phyloP scores from a whole-genome alignment of 1,284 basidiomycete species.

The Phlebopus sp. region DNA sequence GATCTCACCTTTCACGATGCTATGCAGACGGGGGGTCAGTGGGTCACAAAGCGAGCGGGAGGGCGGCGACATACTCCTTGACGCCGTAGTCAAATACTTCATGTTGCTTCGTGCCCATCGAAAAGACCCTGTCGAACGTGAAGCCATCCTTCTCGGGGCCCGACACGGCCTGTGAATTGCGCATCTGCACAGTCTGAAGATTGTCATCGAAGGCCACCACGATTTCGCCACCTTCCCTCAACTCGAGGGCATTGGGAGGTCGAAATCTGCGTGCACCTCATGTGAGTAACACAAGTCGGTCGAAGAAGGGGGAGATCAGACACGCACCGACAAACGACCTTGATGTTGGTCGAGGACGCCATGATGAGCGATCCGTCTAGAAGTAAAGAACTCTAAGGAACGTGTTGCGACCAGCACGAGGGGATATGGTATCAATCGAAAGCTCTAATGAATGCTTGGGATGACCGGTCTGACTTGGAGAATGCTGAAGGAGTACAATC shows the following conservation, averaged over 20 bases:
- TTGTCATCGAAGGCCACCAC: constrained; percentile 90
- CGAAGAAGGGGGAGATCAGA: constrained; percentile 4
- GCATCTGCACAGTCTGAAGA: constrained; percentile 79
- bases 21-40: constrained; percentile 31
- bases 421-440: constrained; percentile 18
- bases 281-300: constrained; percentile 7
- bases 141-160: constrained; percentile 91
- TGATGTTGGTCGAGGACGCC: constrained; percentile 82
- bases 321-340: constrained; percentile 90
- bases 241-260: constrained; percentile 90
- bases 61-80: constrained; percentile 71
- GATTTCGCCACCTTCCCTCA: constrained; percentile 86
- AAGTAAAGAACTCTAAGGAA: constrained; percentile 13
- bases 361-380: constrained; percentile 41
- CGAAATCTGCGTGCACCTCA: constrained; percentile 68
- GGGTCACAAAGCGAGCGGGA: constrained; percentile 11
- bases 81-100: constrained; percentile 99
- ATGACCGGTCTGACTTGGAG: constrained; percentile 2
- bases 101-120: constrained; percentile 86
- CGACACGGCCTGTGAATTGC: constrained; percentile 60
- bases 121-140: constrained; percentile 96
- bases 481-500: neutral
- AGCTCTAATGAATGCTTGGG: constrained; percentile 11
- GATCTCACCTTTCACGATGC: constrained; percentile 73
- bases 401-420: constrained; percentile 13